Evolutionary conservation across 2,329 filamentous ascomycete species (phyloP).

Genomic region (Xylariaceae sp.): DNA sequence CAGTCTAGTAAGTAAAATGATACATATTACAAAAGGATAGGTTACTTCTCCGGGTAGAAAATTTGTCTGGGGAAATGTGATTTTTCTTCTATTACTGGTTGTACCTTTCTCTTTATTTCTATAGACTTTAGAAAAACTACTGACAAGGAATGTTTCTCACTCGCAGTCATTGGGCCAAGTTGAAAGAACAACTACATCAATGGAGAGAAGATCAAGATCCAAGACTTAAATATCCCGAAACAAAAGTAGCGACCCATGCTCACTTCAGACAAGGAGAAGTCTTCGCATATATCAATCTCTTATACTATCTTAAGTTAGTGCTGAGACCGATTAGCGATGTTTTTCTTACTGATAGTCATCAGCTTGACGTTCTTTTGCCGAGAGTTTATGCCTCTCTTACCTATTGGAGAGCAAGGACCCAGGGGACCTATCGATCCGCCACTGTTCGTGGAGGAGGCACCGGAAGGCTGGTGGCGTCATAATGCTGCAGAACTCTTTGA

Average conservation of each 20-base stretch:
- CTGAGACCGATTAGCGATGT: not conserved
- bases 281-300: constrained; percentile 17
- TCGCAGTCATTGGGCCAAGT: constrained; percentile 13
- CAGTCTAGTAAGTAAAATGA: too few species aligned
- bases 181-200: constrained; percentile 8
- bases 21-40: too few species aligned
- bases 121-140: too few species aligned
- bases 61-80: too few species aligned
- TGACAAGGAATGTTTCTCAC: too few species aligned
- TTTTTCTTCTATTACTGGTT: too few species aligned
- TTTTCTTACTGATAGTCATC: not conserved
- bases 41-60: too few species aligned
- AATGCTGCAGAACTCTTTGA: constrained; percentile 15
- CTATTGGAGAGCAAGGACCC: constrained; percentile 13
- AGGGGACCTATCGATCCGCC: constrained; percentile 14
- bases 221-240: constrained; percentile 14
- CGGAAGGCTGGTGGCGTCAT: constrained; percentile 14
- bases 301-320: constrained; percentile 16
- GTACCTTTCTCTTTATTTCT: too few species aligned
- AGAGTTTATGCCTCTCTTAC: constrained; percentile 14
- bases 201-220: constrained; percentile 17
- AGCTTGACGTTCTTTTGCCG: constrained; percentile 11
- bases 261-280: constrained; percentile 16
- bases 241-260: constrained; percentile 13
- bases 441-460: constrained; percentile 13